phyloP scores from a whole-genome alignment of 176 grass and related monocot genomes.

The Triticum dicoccoides region DNA sequence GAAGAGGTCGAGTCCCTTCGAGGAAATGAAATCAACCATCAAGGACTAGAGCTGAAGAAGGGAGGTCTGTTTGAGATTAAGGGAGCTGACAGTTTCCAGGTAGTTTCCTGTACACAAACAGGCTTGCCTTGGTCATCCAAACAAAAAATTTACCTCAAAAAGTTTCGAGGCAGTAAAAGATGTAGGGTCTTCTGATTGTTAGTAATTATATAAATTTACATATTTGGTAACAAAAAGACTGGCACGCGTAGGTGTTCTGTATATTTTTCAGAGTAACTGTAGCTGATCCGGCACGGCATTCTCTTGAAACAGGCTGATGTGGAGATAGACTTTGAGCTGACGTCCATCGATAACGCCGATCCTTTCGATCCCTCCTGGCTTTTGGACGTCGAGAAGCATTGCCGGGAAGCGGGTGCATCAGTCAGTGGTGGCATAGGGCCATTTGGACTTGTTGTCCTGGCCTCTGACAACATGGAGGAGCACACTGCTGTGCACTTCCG shows the following conservation, averaged over 20 bases:
- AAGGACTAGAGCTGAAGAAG: slow-evolving; percentile 52
- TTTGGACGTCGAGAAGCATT: slow-evolving; percentile 58
- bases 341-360: slow-evolving; percentile 34
- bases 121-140: neutral
- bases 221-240: neutral
- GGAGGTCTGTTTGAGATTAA: slow-evolving; percentile 59
- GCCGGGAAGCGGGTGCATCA: slow-evolving; percentile 45
- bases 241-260: neutral
- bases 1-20: slow-evolving; percentile 74
- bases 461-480: slow-evolving; percentile 66
- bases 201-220: neutral
- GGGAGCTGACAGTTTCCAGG: slow-evolving; percentile 61
- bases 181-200: no score
- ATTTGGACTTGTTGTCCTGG: slow-evolving; percentile 78
- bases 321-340: slow-evolving; percentile 68
- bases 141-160: neutral
- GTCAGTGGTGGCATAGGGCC: slow-evolving; percentile 51
- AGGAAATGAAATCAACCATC: slow-evolving; percentile 45
- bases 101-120: neutral
- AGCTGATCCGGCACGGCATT: slow-evolving; percentile 31
- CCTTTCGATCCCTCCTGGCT: slow-evolving; percentile 68
- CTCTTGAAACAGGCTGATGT: slow-evolving; percentile 67
- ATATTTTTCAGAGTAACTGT: neutral
- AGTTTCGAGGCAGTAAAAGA: no score
- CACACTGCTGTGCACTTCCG: slow-evolving; percentile 66